Evolutionary conservation across 140 eudicot species (phyloP), one percentile per base, ranked within the genome.

Genomic region (Artemisia princeps): DNA sequence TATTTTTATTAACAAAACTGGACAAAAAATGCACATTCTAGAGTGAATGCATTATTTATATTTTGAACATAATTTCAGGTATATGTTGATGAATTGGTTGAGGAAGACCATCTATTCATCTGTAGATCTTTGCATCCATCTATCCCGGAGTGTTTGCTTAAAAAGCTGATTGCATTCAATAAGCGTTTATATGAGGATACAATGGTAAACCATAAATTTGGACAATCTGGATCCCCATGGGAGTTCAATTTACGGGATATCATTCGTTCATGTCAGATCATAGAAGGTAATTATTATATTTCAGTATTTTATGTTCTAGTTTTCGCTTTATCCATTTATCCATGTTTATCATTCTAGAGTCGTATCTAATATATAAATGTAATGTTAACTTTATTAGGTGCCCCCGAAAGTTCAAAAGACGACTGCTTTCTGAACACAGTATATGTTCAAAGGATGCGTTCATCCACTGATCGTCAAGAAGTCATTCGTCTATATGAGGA

Each of bases 151-250:
- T 4, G 81, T 77, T 60, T 84, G 50, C 78, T 86, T 66, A 6
- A 30, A 13, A 82, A 86, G 58, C 72, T 94, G 72, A 83, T 94
- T 45, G 37, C 16, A 10, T 94, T 94, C 66, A 94, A 94, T 58
- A 94, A 82, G 58, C 65, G 81, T 44, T 67, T 92, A 17, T 79
- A 85, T 58, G 87, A 88, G 65, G 99, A 86, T 50, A 92, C 88
- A 19, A 92, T 92, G 99, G 6, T 82, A 59, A 12, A 72, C 55
- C 90, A 80, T 53, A 92, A 77, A 62, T 92, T 84, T 71, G 96
- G 94, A 62, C 99, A 84, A 71, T 82, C 82, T 51, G 99, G 99
- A 48, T 88, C 92, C 52, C 99, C 99, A 0, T 92, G 99, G 99
- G 99, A 92, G 75, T 92, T 92, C 73, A 92, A 88, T 79, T 82